Evolutionary conservation across 208 protist species (phyloP), one percentile per base, ranked within the genome.

Genomic region (Trypanosoma platydactyli): DNA sequence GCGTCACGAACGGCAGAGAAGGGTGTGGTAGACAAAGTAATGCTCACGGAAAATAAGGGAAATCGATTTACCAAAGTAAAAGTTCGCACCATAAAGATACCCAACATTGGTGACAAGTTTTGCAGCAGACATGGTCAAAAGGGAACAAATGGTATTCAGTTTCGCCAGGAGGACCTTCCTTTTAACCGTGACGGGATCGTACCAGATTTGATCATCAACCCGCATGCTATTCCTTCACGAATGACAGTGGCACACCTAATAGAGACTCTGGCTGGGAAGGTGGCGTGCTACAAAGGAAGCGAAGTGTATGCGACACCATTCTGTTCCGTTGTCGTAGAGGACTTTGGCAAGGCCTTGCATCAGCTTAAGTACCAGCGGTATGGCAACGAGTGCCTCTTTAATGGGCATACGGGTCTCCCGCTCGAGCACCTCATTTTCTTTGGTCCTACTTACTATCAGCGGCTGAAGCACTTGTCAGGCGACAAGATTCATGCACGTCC

Each of bases 31-130:
- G 97, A 98, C 73, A 66, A 68, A 49, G 97, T 99, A 3, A 80
- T 98, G 69, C 58, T 99, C n/a, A 97, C 97, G 20, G 92, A 93
- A 18, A 96, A 95, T 76, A 76, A 80, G 29, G 86, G 97, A 11
- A 96, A 92, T 51, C 82, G 86, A 55, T 89, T 94, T 62, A 84
- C 86, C 35, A 99, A 99, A 76, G 92, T 99, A 16, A 89, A 97
- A 64, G 82, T 99, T 5, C 81, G 98, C 42, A 86, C 80, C 5
- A 89, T 97, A 30, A 88, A 98, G 66, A 94, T 95, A 41, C 98
- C 98, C 12, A 96, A 99, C 73, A 92, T 99, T 70, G 98, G 98
- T 33, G 98, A 99, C 72, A 99, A 99, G 73, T 99, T 99, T 69
- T 91, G 89, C 11, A 97, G 85, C 38, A 87, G 98, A 42, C 98